phyloP scores from a whole-genome alignment of 208 protist genomes.

The Crithidia mellificae region DNA sequence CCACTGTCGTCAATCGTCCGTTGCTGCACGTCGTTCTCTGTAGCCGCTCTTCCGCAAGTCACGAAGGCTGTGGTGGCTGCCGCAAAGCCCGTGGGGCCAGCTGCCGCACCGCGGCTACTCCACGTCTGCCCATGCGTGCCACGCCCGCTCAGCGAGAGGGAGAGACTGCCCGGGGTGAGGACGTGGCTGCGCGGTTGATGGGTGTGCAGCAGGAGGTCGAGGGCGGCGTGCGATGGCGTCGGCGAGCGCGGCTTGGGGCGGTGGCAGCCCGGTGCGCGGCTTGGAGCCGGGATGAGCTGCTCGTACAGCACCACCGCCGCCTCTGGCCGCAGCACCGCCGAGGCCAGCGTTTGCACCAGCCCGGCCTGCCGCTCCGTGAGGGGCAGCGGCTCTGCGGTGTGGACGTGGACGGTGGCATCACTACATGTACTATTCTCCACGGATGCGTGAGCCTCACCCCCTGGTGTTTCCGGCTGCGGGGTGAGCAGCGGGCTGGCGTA shows the following conservation, averaged over 20 bases:
- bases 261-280: conserved; percentile 3
- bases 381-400: neutral
- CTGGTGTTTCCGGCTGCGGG: neutral
- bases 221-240: neutral
- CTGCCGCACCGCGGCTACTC: too few relatives aligned
- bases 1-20: neutral
- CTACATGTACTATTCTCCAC: conserved; percentile 3
- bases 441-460: too few relatives aligned
- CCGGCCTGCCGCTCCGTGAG: conserved; percentile 2
- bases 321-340: conserved; percentile 27
- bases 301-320: conserved; percentile 36
- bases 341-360: conserved; percentile 15
- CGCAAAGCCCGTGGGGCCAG: too few relatives aligned
- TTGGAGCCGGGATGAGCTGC: conserved; percentile 28
- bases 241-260: neutral
- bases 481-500: neutral
- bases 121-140: neutral
- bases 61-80: too few relatives aligned
- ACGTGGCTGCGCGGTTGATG: neutral
- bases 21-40: neutral
- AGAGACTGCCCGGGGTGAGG: neutral
- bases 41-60: too few relatives aligned
- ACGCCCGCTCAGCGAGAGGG: conserved; percentile 5
- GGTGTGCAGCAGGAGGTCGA: neutral
- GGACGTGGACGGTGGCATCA: conserved; percentile 1